Evolutionary conservation across 2,329 filamentous ascomycete species (phyloP), one percentile per base, ranked within the genome.

Genomic region (Arthroderma uncinatum): DNA sequence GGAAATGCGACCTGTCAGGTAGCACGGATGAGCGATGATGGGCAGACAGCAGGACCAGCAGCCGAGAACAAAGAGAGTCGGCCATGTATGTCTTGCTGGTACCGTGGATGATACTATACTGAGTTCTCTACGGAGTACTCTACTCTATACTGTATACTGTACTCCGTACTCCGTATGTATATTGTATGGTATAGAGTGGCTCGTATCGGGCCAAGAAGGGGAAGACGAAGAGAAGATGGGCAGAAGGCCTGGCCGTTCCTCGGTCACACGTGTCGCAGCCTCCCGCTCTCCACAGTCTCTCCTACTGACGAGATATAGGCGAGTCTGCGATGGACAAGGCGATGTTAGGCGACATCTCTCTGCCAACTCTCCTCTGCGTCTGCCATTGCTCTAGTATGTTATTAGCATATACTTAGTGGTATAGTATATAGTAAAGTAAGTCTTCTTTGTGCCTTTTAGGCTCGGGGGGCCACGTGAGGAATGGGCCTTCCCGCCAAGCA

Each of bases 211-310:
- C 23, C 44, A 30, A 33, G 44, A 30, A 50, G 44, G 44, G 44
- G 25, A n/a, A 48, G 44, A 4, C 30, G 40, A 25, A 23, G 19
- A 25, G 19, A 42, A 42, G n/a, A 19, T 2, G 7, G 19, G n/a
- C n/a, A 25, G 42, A 48, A 10, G 25, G 42, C 40, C 44, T 33
- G n/a, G 25, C 44, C 6, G n/a, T n/a, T 50, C 23, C 44, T 50
- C 14, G 2, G 14, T 33, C 14, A 19, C 25, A 30, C 25, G 6
- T 19, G 25, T 53, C 33, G 16, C 28, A 23, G 9, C 53, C 52
- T 33, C 16, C 33, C 14, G 28, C 57, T 58, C 25, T 53, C 16
- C n/a, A 53, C 30, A 57, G 53, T 56, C 25, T n/a, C 48, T 14
- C 42, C 53, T 53, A 40, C 47, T 28, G 57, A 57, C n/a, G n/a